A percentile compares a stretch with the other conserved stretches of the same genome.
Conservation (phyloP, 495 filamentous ascomycete species). For the Achaetomiella virescens region DNA sequence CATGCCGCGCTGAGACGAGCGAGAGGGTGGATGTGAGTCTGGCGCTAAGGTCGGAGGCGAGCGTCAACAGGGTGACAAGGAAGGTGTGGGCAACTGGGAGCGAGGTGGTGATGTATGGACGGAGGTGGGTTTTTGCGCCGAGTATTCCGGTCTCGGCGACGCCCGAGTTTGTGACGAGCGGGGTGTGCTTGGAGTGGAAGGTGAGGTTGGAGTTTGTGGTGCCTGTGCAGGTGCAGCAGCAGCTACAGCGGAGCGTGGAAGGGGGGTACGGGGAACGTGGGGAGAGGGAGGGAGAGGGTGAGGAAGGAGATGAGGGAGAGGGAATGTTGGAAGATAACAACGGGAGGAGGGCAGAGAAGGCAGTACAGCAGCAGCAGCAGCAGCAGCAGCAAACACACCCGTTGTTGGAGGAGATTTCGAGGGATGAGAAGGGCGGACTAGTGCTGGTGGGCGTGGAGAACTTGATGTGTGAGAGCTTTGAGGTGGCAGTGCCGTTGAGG, state of each 20-base stretch:
- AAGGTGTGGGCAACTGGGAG: constrained; percentile 67
- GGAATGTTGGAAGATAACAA: background rate
- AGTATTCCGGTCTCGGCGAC: constrained; percentile 75
- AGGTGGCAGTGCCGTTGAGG: constrained; percentile 73
- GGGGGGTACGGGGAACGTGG: constrained; percentile 10
- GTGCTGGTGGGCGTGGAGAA: constrained; percentile 67
- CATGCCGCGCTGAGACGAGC: constrained; percentile 65
- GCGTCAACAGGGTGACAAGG: constrained; percentile 77
- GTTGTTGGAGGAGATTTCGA: constrained; percentile 54
- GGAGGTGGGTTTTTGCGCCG: constrained; percentile 70
- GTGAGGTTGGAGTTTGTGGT: constrained; percentile 83
- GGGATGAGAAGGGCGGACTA: constrained; percentile 64
- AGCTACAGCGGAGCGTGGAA: background rate
- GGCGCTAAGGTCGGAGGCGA: constrained; percentile 76
- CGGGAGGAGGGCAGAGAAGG: background rate
- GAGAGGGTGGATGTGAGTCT: constrained; percentile 72
- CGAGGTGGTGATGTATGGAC: constrained; percentile 74
- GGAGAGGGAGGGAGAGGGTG: background rate
- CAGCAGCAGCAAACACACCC: constrained; percentile 24
- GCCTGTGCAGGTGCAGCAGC: constrained; percentile 34
- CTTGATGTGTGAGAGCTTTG: constrained; percentile 79
- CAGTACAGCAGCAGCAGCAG: background rate
- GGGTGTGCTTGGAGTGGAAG: constrained; percentile 79
- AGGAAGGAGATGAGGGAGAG: background rate
- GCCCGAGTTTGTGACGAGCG: constrained; percentile 83